Evolutionary conservation across 208 protist genomes (phyloP), one percentile per base, ranked within the genome.

Genomic region (Crithidia fasciculata): DNA sequence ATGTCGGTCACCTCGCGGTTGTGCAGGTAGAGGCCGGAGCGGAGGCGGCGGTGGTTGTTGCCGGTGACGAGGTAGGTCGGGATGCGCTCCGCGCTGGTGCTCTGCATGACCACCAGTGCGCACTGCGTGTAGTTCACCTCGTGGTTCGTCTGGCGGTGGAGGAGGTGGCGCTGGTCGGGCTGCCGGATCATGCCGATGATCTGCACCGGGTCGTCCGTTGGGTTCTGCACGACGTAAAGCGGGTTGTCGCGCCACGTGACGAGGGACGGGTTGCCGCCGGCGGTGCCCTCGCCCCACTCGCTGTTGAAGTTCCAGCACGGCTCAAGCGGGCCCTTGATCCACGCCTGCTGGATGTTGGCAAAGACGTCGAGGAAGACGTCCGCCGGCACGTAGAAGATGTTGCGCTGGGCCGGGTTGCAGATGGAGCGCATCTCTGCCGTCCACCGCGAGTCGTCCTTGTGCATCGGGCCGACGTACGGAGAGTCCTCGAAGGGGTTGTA

Each of bases 101-200:
- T 82, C 57, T 88, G 72, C 19, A 80, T 65, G 12, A 90, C 75
- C 52, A 94, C 81, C 43, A 93, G 55, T 7, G 77, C 81, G 53
- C 86, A 91, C 68, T 93, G 83, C n/a, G 91, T 84, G 69, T 96
- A 93, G 65, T 91, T 86, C 16, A 91, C 40, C 76, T 90, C 78
- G 18, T 81, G 77, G 59, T 87, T 84, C 8, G 70, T 91, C 70
- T 86, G 71, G 41, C 75, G 78, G 76, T 95, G 87, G 18, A 91
- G 78, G 65, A 84, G 64, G 57, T 91, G 88, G 44, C 91, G 84
- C 80, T 95, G 86, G 68, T 95, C 91, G 16, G 84, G 84, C 76
- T 93, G 91, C 8, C 85, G 73, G 57, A 94, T 84, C 83, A 91
- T 89, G 47, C 81, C 84, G n/a, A 90, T 81, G 28, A 93, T 78